Percentiles rank a stretch among this genome's conserved stretches.
Evolutionary conservation across 2,329 filamentous ascomycete species (phyloP).

Genomic region (Epichloe aotearoae): DNA sequence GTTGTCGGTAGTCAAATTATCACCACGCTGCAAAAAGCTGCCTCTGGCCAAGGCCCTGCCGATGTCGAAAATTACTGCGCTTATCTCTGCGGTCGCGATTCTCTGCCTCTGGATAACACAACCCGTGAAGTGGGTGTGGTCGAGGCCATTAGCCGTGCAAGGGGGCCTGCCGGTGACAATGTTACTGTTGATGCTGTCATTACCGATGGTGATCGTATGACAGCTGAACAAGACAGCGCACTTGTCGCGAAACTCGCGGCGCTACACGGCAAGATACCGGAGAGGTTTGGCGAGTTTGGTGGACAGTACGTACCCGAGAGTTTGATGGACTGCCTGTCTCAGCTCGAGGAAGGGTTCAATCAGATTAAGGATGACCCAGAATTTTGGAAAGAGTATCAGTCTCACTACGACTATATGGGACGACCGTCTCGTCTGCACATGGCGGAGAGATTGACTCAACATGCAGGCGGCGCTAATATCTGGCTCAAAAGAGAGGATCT

Average conservation of each 20-base stretch:
- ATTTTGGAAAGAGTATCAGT: conserved; percentile 96
- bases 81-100: conserved; percentile 41
- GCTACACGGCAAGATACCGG: conserved; percentile 66
- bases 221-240: conserved; percentile 37
- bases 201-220: conserved; percentile 55
- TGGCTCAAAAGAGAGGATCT: conserved; percentile 97
- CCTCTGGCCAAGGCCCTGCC: conserved; percentile 32
- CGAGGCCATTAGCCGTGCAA: conserved; percentile 49
- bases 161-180: conserved; percentile 19
- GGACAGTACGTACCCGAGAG: conserved; percentile 97
- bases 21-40: conserved; percentile 45
- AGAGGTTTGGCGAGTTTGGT: conserved; percentile 89
- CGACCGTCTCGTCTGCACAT: conserved; percentile 84
- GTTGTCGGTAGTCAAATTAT: conserved; percentile 96
- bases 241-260: conserved; percentile 76
- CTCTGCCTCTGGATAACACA: conserved; percentile 20
- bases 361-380: conserved; percentile 71
- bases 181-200: conserved; percentile 47
- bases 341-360: conserved; percentile 87
- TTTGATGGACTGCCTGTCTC: conserved; percentile 87
- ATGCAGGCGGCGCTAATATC: conserved; percentile 87
- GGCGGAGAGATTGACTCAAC: conserved; percentile 74
- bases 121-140: conserved; percentile 57
- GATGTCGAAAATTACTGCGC: conserved; percentile 80
- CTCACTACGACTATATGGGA: conserved; percentile 96